Evolutionary conservation across 768 basidiomycete genomes (phyloP), one percentile per base, ranked within the genome.

Genomic region (Mycena maculata): DNA sequence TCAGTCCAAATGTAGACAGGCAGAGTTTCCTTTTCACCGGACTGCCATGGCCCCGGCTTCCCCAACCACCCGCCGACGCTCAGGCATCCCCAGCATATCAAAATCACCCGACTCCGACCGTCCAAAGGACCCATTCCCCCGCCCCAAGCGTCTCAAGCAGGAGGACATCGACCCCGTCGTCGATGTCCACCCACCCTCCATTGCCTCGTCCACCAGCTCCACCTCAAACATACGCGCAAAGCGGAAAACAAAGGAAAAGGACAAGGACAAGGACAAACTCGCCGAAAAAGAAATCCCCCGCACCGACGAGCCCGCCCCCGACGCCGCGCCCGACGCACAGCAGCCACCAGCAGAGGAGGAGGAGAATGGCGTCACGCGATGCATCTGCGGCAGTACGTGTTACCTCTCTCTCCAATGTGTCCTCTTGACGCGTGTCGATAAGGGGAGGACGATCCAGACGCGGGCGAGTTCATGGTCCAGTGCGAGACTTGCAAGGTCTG

Each of bases 401-500:
- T 70, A 69, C 52, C 65, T 42, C 31, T 56, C 60, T 63, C 63
- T 44, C 73, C 77, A 74, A 72, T 48, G 45, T 28, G 30, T 2
- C 1, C 22, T 49, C 45, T 67, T 65, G 63, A 69, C 49, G 65
- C 64, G 60, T 64, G 58, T 68, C 62, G 68, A 75, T 71, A 77
- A 80, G 80, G 79, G 84, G 91, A 92, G 77, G 90, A 90, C 73
- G 90, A 92, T 75, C 87, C 88, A 57, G 90, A 92, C 76, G 94
- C 93, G 56, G 94, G 95, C 52, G 96, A 95, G 77, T 94, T 97
- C 82, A 98, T 98, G 94, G 95, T 98, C 55, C 93, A 95, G 78
- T 99, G 97, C 81, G 97, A 99, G 81, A 90, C 85, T 47, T 99
- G 97, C 83, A 93, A 96, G 74, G 94, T 94, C 60, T 99, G 97